A percentile compares a stretch with the other conserved stretches of the same genome.
phyloP scores from a whole-genome alignment of 257 asterid species.

The Solanum tarapatanum region DNA sequence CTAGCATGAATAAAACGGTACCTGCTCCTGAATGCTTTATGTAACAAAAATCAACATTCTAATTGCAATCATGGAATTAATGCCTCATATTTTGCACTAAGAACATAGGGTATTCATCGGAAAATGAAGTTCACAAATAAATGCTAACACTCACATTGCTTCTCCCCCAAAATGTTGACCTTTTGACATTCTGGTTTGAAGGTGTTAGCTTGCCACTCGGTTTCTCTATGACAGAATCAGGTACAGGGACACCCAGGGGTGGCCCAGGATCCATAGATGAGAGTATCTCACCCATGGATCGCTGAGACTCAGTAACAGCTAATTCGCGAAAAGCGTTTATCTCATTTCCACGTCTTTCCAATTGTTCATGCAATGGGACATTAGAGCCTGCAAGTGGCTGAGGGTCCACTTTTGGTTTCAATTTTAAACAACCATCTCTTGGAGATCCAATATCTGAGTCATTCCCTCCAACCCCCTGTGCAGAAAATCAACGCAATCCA shows the following conservation, averaged over 20 bases:
- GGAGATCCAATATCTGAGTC: slow-evolving; percentile 61
- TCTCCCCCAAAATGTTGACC: slow-evolving; percentile 79
- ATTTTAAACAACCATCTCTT: slow-evolving; percentile 24
- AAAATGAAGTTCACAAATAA: neutral
- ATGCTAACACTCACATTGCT: slow-evolving; percentile 48
- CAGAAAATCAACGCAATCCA: slow-evolving; percentile 11
- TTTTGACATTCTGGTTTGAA: slow-evolving; percentile 44
- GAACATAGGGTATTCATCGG: neutral
- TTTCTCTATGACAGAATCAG: slow-evolving; percentile 45
- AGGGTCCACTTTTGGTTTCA: slow-evolving; percentile 29
- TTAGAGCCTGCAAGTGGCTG: slow-evolving; percentile 29
- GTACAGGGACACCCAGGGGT: slow-evolving; percentile 44
- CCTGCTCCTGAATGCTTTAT: neutral
- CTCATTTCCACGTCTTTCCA: slow-evolving; percentile 26
- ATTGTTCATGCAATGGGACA: slow-evolving; percentile 41
- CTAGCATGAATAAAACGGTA: neutral
- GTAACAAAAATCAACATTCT: neutral
- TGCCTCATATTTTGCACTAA: neutral
- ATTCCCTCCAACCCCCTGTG: slow-evolving; percentile 57
- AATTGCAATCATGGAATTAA: neutral
- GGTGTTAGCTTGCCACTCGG: slow-evolving; percentile 29
- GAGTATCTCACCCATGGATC: slow-evolving; percentile 68
- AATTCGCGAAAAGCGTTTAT: slow-evolving; percentile 31
- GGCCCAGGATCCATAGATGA: slow-evolving; percentile 72
- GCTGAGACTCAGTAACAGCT: slow-evolving; percentile 48